Conservation (phyloP, 2,329 filamentous ascomycete genomes). For the Cladophialophora carrionii region DNA sequence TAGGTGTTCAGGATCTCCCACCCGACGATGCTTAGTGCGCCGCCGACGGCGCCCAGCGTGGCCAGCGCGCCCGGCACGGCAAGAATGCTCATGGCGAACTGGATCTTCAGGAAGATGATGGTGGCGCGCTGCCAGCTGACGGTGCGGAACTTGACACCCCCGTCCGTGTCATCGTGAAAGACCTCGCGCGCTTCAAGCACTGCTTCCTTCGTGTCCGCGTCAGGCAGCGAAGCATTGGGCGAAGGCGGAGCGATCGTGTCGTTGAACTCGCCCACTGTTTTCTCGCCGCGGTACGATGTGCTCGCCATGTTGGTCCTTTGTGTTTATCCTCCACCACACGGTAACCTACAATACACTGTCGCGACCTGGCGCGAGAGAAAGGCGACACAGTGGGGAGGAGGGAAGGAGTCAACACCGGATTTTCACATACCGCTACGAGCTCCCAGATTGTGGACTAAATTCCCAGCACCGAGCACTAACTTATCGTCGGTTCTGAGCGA, state of each 20-base stretch:
- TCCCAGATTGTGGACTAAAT: too few species aligned
- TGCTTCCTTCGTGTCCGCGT: slow-evolving; percentile 5
- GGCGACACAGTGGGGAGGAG: not conserved
- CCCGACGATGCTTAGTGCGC: slow-evolving; percentile 53
- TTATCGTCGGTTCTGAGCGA: not conserved
- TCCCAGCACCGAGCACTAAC: not conserved
- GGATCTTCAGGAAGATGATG: slow-evolving; percentile 58
- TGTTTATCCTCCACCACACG: not conserved
- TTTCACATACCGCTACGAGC: not conserved
- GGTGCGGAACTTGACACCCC: slow-evolving; percentile 58
- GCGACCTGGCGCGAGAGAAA: not conserved
- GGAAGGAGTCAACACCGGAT: not conserved
- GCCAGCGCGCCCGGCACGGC: slow-evolving; percentile 54
- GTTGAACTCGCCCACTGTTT: not conserved
- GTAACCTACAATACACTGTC: not conserved
- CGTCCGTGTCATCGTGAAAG: slow-evolving; percentile 53
- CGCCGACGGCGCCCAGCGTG: slow-evolving; percentile 53
- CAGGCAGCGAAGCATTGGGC: not conserved
- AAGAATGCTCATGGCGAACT: slow-evolving; percentile 54
- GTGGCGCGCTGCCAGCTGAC: slow-evolving; percentile 58
- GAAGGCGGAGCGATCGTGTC: slow-evolving; percentile 7
- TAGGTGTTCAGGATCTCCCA: slow-evolving; percentile 55
- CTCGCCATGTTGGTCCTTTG: not conserved
- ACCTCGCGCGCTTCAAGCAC: slow-evolving; percentile 46
- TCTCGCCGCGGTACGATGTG: slow-evolving; percentile 2